Base-by-base conservation (phyloP, 2,329 filamentous ascomycete species). In the Bipolaris cookei region DNA sequence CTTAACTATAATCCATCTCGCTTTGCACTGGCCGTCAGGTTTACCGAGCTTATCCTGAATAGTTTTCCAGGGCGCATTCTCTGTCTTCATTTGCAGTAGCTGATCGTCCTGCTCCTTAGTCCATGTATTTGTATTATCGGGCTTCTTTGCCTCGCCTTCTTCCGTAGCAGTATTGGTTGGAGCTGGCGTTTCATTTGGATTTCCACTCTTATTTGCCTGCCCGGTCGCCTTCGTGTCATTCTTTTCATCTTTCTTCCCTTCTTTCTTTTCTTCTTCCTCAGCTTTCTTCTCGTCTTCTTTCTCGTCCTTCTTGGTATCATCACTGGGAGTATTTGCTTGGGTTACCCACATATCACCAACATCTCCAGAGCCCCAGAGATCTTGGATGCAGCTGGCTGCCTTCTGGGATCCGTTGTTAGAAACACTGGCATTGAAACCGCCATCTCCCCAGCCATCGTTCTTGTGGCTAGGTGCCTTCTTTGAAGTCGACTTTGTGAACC, bases 41-140 rank as follows among this genome's bases (percentile, higher is more conserved):
- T 76, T 77, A 3, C 65, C 69, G 3, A 79, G 18, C 11, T 67
- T 68, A 5, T 60, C 30, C 0, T 58, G 69, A 35, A 80, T 77
- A 0, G 69, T 42, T 2, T 58, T 63, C 77, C 75, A 79, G 0
- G 60, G 3, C 1, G 11, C 68, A 28, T 66, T 64, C 3, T 66
- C 67, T 1, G 44, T 63, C 57, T 78, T 78, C 63, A 78, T 51
- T 6, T 70, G 64, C 16, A 78, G 59, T 2, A 82, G 54, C 58
- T 71, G 76, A 3, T 71, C 69, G 44, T 82, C 80, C 49, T 82
- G 72, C 37, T 77, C 76, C 0, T 68, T 45, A 0, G 76, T 78
- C 62, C 71, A 79, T 20, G 35, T 52, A 23, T 56, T 18, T 1
- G 48, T 28, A 28, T 51, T 37, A 4, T 49, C 49, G 4, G 51